phyloP scores from a whole-genome alignment of 768 basidiomycete species.

The Calvatia gigantea region DNA sequence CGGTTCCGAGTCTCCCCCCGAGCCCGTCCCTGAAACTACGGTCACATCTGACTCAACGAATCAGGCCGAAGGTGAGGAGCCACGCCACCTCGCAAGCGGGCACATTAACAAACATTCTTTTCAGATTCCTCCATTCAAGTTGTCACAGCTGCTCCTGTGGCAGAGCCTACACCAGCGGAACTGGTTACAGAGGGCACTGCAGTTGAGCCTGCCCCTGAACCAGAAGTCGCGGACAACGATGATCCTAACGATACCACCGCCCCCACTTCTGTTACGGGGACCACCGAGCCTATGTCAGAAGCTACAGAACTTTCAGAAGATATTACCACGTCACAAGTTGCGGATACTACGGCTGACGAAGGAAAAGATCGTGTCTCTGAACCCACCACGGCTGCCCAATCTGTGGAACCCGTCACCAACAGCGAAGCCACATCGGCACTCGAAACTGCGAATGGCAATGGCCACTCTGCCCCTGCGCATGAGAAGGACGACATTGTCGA shows the following conservation, averaged over 20 bases:
- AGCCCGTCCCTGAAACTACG: not conserved
- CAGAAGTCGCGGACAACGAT: too few relatives aligned
- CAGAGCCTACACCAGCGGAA: too few relatives aligned
- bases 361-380: too few relatives aligned
- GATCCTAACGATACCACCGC: too few relatives aligned
- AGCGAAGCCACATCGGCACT: not conserved
- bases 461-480: not conserved
- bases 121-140: not conserved
- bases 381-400: not conserved
- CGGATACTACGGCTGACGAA: too few relatives aligned
- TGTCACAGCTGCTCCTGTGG: too few relatives aligned
- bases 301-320: too few relatives aligned
- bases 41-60: not conserved
- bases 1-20: not conserved
- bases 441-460: conserved; percentile 11
- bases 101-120: not conserved
- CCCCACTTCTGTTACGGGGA: too few relatives aligned
- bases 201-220: too few relatives aligned
- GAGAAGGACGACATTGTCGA: not conserved
- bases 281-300: too few relatives aligned
- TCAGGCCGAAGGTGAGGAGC: not conserved
- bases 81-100: not conserved
- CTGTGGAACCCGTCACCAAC: not conserved
- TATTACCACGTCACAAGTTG: too few relatives aligned
- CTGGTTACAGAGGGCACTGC: too few relatives aligned